Evolutionary conservation across 2,329 filamentous ascomycete species (phyloP), one percentile per base, ranked within the genome.

Genomic region (Exophiala sp.): DNA sequence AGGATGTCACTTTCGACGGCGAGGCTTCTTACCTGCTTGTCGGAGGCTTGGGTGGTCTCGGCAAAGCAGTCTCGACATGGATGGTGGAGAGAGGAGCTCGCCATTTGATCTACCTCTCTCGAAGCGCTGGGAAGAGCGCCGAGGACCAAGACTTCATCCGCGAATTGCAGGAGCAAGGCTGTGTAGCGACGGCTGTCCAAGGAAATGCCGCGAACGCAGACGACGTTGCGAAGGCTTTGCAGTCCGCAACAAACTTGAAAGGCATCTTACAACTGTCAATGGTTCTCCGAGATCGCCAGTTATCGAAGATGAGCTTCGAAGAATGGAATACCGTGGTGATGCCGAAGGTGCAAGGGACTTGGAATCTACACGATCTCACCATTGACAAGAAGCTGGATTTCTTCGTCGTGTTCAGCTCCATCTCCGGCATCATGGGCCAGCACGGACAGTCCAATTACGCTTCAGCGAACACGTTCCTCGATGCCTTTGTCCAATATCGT

Each of bases 351-450:
- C 14, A 35, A 2, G 62, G 61, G n/a, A 55, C 60, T 1, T 62
- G 60, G 62, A 64, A 63, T 43, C 57, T 65, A 0, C 63, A 65
- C 47, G 2, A 14, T 1, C 51, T 58, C 4, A 29, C 24, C 5
- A 60, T 69, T 1, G 65, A 65, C 0, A 35, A 32, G 1, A 62
- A 63, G 3, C 63, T 77, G 7, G 74, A 76, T 48, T 77, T 76
- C 59, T 75, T 76, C 62, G 59, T 77, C 33, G 57, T 71, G 21
- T 62, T 75, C 5, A 73, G 72, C 1, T 76, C 73, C 0, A 60
- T 70, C 10, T 64, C 65, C 14, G 68, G 69, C 1, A 63, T 71
- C 1, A 48, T 71, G 35, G 67, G 69, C 7, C 64, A 65, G 39
- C 53, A 63, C 10, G 64, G 63, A 24, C 62, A 73, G 47, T 65